These are phyloP conservation scores for Cardamine resedifolia DNA, from an alignment of 345 rosid species.

Conservation along the genomic window DNA sequence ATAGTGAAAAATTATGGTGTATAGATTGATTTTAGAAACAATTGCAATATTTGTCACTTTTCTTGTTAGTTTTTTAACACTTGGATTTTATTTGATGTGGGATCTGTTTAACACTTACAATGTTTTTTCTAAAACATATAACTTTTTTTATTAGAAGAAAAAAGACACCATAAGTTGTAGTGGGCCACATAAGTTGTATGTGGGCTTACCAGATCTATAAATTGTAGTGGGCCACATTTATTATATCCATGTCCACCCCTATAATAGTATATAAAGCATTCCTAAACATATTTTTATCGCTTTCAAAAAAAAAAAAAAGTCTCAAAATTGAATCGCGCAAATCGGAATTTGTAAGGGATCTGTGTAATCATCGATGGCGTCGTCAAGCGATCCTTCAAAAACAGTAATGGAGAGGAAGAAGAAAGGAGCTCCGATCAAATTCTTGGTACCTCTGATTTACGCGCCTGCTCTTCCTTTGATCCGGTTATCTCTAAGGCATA, in stretches of 20 bases:
- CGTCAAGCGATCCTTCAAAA: constrained; percentile 32
- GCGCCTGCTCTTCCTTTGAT: constrained; percentile 95
- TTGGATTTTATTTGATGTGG: too few species aligned
- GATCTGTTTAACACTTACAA: too few species aligned
- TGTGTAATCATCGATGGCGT: neutral
- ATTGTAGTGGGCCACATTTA: neutral
- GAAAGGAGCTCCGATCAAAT: constrained; percentile 66
- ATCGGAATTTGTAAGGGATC: neutral
- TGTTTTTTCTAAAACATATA: too few species aligned
- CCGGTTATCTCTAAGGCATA: constrained; percentile 67
- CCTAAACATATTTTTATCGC: too few species aligned
- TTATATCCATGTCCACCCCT: too few species aligned
- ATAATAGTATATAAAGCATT: too few species aligned
- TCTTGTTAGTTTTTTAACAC: too few species aligned
- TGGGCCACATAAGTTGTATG: neutral
- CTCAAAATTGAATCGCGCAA: constrained; percentile 1
- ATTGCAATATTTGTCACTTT: too few species aligned
- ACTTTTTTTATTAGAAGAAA: too few species aligned
- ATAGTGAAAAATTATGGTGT: too few species aligned
- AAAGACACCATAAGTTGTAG: too few species aligned
- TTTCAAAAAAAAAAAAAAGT: neutral
- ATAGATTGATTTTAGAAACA: too few species aligned
- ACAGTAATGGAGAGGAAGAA: constrained; percentile 49
- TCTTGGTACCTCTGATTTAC: constrained; percentile 75
- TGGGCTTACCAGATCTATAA: neutral